Percentiles rank a stretch among this genome's conserved stretches.
These are phyloP conservation scores for Rhynchospora breviuscula DNA, from an alignment of 176 grass and related monocot species.

Conservation along the genomic window DNA sequence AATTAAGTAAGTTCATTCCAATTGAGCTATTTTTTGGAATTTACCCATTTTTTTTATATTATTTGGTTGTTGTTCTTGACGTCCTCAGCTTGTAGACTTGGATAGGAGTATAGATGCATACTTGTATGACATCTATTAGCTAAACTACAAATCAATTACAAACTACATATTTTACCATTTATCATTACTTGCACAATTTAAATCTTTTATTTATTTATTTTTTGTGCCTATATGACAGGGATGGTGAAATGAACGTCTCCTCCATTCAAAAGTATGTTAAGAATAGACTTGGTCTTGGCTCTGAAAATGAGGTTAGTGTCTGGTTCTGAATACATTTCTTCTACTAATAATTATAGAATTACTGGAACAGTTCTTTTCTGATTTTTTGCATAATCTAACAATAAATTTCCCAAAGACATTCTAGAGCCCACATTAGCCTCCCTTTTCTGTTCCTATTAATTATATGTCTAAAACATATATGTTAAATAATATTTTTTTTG, in stretches of 20 bases:
- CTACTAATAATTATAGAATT: conserved; percentile 1
- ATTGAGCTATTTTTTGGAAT: neutral
- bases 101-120: neutral
- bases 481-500: neutral
- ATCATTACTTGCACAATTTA: neutral
- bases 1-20: conserved; percentile 26
- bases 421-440: neutral
- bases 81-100: neutral
- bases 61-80: conserved; percentile 2
- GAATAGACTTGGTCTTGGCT: conserved; percentile 20
- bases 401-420: neutral
- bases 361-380: neutral
- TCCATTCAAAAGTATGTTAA: conserved; percentile 25
- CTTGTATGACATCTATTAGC: neutral
- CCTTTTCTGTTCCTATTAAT: neutral
- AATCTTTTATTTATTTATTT: neutral
- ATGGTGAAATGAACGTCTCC: conserved; percentile 15
- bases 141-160: neutral
- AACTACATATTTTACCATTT: neutral
- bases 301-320: conserved; percentile 11
- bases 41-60: neutral
- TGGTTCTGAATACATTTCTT: neutral
- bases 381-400: neutral
- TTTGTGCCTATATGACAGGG: conserved; percentile 5
- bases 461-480: neutral